Evolutionary conservation across 169 alveolate species (phyloP).

Genomic region (Miamiensis avidus): DNA sequence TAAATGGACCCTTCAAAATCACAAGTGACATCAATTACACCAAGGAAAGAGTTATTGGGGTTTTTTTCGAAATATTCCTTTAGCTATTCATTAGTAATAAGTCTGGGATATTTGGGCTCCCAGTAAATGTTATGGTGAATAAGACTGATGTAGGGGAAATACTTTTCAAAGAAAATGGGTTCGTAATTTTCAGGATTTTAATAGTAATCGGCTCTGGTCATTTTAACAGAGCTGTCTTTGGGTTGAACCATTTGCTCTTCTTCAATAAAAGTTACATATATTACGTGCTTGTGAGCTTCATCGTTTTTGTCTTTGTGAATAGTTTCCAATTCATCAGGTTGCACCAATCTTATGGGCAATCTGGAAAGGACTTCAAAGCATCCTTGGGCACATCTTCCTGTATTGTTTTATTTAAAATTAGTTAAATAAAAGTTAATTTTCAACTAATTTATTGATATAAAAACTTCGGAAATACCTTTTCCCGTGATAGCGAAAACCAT

Average conservation of each 20-base stretch:
- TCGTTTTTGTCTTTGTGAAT: constrained; percentile 38
- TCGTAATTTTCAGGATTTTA: constrained; percentile 58
- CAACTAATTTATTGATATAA: no score
- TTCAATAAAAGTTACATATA: constrained; percentile 50
- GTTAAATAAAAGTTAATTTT: no score
- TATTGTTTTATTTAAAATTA: no score
- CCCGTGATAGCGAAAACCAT: constrained; percentile 70
- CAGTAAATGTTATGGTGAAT: constrained; percentile 68
- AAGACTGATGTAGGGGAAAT: constrained; percentile 52
- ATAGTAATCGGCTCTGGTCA: constrained; percentile 59
- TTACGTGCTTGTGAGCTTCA: constrained; percentile 25
- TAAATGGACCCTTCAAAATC: constrained; percentile 75
- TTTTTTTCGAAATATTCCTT: constrained; percentile 39
- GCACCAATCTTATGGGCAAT: constrained; percentile 61
- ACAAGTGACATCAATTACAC: constrained; percentile 79
- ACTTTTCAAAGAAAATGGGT: constrained; percentile 51
- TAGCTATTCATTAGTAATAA: constrained; percentile 48
- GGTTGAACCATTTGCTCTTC: constrained; percentile 54
- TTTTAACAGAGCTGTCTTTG: constrained; percentile 46
- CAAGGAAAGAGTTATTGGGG: constrained; percentile 46
- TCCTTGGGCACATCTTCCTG: constrained; percentile 78
- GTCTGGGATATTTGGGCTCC: constrained; percentile 73
- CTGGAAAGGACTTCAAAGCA: constrained; percentile 58
- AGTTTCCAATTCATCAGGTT: constrained; percentile 55
- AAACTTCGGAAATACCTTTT: no score